Base-by-base conservation (phyloP, 164 flowering plant species). In the Stephania japonica region DNA sequence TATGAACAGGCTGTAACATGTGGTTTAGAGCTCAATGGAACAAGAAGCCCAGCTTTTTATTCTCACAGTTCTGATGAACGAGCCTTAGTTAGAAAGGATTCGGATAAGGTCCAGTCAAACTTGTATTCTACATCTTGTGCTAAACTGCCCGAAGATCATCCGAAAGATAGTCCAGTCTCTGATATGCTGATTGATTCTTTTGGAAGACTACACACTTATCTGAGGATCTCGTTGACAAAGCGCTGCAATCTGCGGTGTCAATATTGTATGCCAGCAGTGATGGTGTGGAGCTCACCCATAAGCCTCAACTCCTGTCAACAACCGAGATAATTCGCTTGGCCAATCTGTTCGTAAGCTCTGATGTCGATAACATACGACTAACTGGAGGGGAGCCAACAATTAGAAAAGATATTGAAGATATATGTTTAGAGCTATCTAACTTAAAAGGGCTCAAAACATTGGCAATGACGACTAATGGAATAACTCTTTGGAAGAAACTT, bases 301-400 rank as follows among this genome's bases (percentile, higher is more conserved):
- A 67, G 18, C 81, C 92, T 70, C 79, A 83, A 27, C 79, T 95
- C 66, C 84, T 95, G 21, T 81, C 93, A 11, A 84, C 59, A 56
- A 73, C 79, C 71, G 99, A 95, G 83, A 84, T 93, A 77, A 69
- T 93, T 73, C 89, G 87, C 21, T 65, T 95, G 78, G 97, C 93
- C 56, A 80, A 76, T 83, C 83, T 95, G 12, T 93, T 95, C 84
- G 96, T 91, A 16, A 83, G 82, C 75, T 83, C 93, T 14, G 99
- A 98, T 2, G 99, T 93, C 42, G 75, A 86, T 75, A 95, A 95
- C 75, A 93, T 95, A 72, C 94, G 98, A 50, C 78, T 95, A 79
- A 95, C 98, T 63, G 99, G 98, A 27, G 98, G 99, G 65, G 98
- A 95, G 87, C 99, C 99, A 27, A 88, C 97, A 19, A 69, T 90